Evolutionary conservation across 1,139 yeast genomes (phyloP).

Genomic region (Hansenula sp.): DNA sequence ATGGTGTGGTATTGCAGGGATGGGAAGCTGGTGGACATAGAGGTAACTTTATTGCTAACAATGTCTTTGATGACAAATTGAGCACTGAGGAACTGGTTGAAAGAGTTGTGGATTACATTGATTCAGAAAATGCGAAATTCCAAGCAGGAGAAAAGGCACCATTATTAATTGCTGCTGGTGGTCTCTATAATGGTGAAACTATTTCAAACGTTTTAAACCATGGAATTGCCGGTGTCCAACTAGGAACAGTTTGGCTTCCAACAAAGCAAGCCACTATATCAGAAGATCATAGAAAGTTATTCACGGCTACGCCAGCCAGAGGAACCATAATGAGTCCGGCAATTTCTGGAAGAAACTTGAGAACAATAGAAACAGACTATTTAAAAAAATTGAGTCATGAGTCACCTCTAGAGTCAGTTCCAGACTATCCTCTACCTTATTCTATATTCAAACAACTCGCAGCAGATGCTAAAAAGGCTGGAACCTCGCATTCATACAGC

Average conservation of each 20-base stretch:
- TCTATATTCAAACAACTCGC: conserved; percentile 14
- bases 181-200: conserved; percentile 31
- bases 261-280: conserved; percentile 20
- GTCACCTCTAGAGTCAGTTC: conserved; percentile 7
- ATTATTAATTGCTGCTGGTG: conserved; percentile 43
- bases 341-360: conserved; percentile 20
- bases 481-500: background rate
- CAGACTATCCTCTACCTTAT: conserved; percentile 22
- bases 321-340: conserved; percentile 17
- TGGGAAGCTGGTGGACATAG: conserved; percentile 55
- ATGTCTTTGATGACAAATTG: conserved; percentile 30
- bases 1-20: conserved; percentile 45
- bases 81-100: conserved; percentile 32
- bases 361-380: conserved; percentile 17
- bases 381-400: conserved; percentile 4
- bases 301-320: conserved; percentile 6
- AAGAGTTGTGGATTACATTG: conserved; percentile 20
- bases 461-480: conserved; percentile 5
- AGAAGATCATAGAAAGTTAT: conserved; percentile 6
- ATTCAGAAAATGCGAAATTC: background rate
- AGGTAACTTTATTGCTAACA: conserved; percentile 34
- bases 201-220: conserved; percentile 25
- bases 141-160: conserved; percentile 16
- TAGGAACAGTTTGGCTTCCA: conserved; percentile 42
- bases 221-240: conserved; percentile 44